A percentile compares a stretch with the other conserved stretches of the same genome.
These are phyloP conservation scores for Parafenestella ontariensis DNA, from an alignment of 2,329 filamentous ascomycete genomes.

Conservation along the genomic window DNA sequence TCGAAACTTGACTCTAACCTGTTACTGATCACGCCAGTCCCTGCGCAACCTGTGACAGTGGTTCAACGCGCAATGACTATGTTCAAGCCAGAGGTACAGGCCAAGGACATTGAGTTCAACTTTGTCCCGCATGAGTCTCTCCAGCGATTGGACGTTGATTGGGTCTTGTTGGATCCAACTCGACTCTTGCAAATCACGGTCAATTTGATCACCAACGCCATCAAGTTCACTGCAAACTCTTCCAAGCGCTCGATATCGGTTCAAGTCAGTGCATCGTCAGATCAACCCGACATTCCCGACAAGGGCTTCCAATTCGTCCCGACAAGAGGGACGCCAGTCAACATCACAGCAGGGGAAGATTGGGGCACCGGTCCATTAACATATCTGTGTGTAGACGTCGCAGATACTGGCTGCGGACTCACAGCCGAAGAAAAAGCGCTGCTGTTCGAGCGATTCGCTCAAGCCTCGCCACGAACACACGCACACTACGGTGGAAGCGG, in stretches of 20 bases:
- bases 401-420: slow-evolving; percentile 44
- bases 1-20: slow-evolving; percentile 42
- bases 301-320: slow-evolving; percentile 38
- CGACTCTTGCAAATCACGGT: slow-evolving; percentile 53
- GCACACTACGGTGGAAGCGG: slow-evolving; percentile 46
- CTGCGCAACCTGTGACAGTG: slow-evolving; percentile 45
- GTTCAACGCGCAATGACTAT: slow-evolving; percentile 46
- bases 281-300: slow-evolving; percentile 41
- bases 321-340: slow-evolving; percentile 16
- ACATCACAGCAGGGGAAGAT: slow-evolving; percentile 29
- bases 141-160: slow-evolving; percentile 44
- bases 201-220: slow-evolving; percentile 55
- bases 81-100: slow-evolving; percentile 47
- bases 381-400: slow-evolving; percentile 39
- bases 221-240: slow-evolving; percentile 54
- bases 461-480: slow-evolving; percentile 45
- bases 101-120: slow-evolving; percentile 37
- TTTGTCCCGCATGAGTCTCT: slow-evolving; percentile 46
- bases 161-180: slow-evolving; percentile 52
- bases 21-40: slow-evolving; percentile 46
- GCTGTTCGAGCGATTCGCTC: slow-evolving; percentile 43
- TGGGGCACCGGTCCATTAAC: slow-evolving; percentile 39
- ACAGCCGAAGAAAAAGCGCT: slow-evolving; percentile 39
- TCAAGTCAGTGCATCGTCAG: slow-evolving; percentile 41
- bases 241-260: slow-evolving; percentile 48